Conservation (phyloP, 768 basidiomycete genomes). For the Kwoniella europaea region DNA sequence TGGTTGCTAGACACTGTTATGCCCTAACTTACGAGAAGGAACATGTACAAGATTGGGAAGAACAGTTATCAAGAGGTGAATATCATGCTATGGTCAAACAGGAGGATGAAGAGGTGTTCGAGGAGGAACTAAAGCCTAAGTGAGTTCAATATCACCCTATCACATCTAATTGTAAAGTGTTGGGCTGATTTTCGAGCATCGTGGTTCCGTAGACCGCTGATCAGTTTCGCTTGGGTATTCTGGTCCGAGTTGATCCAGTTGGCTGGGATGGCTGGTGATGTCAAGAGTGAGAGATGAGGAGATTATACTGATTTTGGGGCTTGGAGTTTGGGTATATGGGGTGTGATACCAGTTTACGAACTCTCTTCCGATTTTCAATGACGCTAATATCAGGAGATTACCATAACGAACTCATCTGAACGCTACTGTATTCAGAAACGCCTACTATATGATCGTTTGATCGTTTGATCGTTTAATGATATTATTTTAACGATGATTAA, state of each 20-base stretch:
- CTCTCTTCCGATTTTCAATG: neutral
- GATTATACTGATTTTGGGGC: no score
- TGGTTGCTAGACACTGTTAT: slow-evolving; percentile 55
- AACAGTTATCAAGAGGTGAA: slow-evolving; percentile 17
- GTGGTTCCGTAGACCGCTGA: slow-evolving; percentile 34
- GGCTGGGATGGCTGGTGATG: slow-evolving; percentile 17
- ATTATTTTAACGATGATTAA: no score
- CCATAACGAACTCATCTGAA: no score
- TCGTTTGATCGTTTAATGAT: no score
- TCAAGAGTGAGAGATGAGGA: neutral
- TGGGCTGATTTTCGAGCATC: neutral
- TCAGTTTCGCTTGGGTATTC: slow-evolving; percentile 55
- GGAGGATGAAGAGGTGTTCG: slow-evolving; percentile 24
- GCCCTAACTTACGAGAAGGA: slow-evolving; percentile 51
- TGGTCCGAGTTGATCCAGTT: slow-evolving; percentile 48
- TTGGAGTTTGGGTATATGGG: neutral
- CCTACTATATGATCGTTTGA: no score
- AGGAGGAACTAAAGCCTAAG: slow-evolving; percentile 36
- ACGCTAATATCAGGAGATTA: no score
- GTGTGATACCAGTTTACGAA: neutral
- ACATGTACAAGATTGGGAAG: slow-evolving; percentile 41
- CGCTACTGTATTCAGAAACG: no score
- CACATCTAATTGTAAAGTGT: neutral
- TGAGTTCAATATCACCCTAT: slow-evolving; percentile 18
- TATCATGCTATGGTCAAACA: slow-evolving; percentile 24